Base-by-base conservation (phyloP, 2,329 filamentous ascomycete genomes). In the Huntiella savannae region DNA sequence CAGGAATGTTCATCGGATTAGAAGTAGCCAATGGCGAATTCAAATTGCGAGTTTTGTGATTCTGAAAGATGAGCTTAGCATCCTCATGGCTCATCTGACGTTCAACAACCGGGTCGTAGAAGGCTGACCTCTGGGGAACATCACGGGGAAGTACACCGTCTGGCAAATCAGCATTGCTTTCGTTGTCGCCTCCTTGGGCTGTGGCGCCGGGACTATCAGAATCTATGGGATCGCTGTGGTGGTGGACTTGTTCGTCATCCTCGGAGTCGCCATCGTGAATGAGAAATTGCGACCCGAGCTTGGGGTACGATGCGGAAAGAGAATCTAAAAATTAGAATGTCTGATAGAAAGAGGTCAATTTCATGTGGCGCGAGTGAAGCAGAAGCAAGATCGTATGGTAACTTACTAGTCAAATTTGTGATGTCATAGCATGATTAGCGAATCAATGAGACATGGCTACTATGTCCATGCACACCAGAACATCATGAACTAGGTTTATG, bases 31-130 rank as follows among this genome's bases (percentile, higher is more conserved):
- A 39, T n/a, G 45, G 49, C 17, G 45, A 50, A 12, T 47, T 38
- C 11, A 47, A 22, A 32, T 43, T 50, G 13, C 49, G 45, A 17
- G 22, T 39, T 13, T 50, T 47, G 41, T 50, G 49, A 33, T 49
- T 51, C 63, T 95, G 88, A 61, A 94, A 98, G 65, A 96, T 93
- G 52, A 95, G 72, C 62, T 94, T 96, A 50, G 88, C 84, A 59
- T 98, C 91, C 19, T 83, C 79, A 60, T 94, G 86, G 57, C 81
- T 92, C 77, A 94, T 82, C 57, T 88, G 83, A 56, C 91, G 92
- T 62, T 98, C 91, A 45, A 84, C 82, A 45, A 88, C 80, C 56
- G 88, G 85, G 61, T 95, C 87, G 63, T 93, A 95, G 58, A 86
- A 92, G 15, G 87, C 83, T 6, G 86, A 94, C 58, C 79, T 79